phyloP scores from a whole-genome alignment of 345 rosid species.

The Fremontodendron californicum region DNA sequence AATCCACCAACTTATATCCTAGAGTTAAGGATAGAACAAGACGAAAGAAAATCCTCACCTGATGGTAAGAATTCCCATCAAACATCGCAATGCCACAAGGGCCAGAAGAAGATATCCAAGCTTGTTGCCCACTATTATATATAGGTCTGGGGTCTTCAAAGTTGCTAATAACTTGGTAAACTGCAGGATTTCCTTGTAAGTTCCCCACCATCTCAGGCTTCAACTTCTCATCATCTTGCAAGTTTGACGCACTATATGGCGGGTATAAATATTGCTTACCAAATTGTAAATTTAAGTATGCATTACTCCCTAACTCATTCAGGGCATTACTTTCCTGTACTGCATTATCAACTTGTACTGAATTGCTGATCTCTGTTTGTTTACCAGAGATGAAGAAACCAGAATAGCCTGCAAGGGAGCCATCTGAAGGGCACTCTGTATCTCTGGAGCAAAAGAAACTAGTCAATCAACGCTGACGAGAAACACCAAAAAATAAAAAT shows the following conservation, averaged over 20 bases:
- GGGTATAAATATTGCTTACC: constrained; percentile 54
- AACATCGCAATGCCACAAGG: constrained; percentile 49
- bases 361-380: constrained; percentile 46
- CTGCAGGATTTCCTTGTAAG: constrained; percentile 47
- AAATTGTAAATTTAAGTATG: constrained; percentile 47
- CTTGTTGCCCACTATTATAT: constrained; percentile 43
- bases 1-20: neutral
- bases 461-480: constrained; percentile 4
- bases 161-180: constrained; percentile 42
- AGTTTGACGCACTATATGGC: constrained; percentile 28
- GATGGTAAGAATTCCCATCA: constrained; percentile 52
- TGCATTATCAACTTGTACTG: constrained; percentile 38
- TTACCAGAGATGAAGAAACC: constrained; percentile 48
- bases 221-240: constrained; percentile 49
- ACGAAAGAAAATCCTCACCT: constrained; percentile 33
- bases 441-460: constrained; percentile 37
- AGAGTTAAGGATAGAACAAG: neutral
- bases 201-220: constrained; percentile 48
- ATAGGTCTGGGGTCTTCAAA: constrained; percentile 48
- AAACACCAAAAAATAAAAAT: neutral
- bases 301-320: constrained; percentile 45
- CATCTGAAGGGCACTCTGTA: constrained; percentile 44
- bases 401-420: constrained; percentile 47
- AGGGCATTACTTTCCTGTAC: constrained; percentile 36
- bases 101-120: constrained; percentile 42